phyloP scores from a whole-genome alignment of 106 monocot species.

The Amphibolis antarctica region DNA sequence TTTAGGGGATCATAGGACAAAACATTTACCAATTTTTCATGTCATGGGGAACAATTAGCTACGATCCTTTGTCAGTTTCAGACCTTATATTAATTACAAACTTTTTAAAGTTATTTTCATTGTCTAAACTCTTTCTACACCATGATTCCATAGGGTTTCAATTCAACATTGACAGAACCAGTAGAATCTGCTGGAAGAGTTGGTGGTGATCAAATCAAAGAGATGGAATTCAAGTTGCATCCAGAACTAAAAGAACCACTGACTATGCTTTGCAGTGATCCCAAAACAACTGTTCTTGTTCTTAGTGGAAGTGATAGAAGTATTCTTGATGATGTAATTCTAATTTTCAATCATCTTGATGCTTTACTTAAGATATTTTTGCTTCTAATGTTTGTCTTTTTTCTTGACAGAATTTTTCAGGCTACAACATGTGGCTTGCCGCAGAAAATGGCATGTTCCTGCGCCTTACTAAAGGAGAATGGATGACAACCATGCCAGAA shows the following conservation, averaged over 20 bases:
- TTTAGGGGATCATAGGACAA: too few relatives aligned
- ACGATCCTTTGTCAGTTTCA: too few relatives aligned
- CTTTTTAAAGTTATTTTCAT: too few relatives aligned
- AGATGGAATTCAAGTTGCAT: conserved; percentile 97
- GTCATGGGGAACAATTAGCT: too few relatives aligned
- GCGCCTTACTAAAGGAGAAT: conserved; percentile 78
- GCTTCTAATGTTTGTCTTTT: not conserved
- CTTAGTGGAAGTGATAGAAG: conserved; percentile 96
- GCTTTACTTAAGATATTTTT: not conserved
- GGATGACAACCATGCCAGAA: conserved; percentile 99
- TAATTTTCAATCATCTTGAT: not conserved
- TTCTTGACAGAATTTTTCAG: conserved; percentile 80
- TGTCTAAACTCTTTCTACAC: not conserved
- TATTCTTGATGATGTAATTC: conserved; percentile 76
- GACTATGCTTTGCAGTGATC: conserved; percentile 59
- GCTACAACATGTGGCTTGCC: conserved; percentile 93
- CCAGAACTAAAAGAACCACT: conserved; percentile 77
- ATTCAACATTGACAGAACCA: conserved; percentile 83
- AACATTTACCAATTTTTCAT: too few relatives aligned
- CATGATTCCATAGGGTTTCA: conserved; percentile 59
- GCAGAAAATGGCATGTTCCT: conserved; percentile 99
- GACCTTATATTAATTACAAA: too few relatives aligned
- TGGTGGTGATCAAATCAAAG: conserved; percentile 98
- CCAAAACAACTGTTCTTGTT: conserved; percentile 76
- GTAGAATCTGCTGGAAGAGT: conserved; percentile 87